phyloP scores from a whole-genome alignment of 2,329 filamentous ascomycete genomes.

The Pyrenophora tritici-repentis region DNA sequence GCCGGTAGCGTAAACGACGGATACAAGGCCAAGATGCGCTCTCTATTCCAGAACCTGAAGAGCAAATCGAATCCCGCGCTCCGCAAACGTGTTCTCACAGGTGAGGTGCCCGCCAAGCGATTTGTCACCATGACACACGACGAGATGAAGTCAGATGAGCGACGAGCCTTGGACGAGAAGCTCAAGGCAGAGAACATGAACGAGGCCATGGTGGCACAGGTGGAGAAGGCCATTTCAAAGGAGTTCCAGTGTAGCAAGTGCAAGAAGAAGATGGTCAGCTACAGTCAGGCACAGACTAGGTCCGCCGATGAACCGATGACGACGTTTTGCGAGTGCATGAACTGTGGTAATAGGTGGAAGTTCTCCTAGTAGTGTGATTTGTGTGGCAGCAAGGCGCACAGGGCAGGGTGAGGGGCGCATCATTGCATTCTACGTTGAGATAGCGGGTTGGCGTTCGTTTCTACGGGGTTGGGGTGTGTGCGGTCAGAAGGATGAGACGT shows the following conservation, averaged over 20 bases:
- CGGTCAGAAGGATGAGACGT: too few relatives aligned
- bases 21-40: conserved; percentile 89
- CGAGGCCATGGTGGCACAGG: conserved; percentile 92
- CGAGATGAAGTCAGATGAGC: conserved; percentile 86
- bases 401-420: too few relatives aligned
- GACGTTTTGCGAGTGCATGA: conserved; percentile 60
- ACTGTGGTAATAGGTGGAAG: conserved; percentile 59
- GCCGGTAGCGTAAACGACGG: conserved; percentile 72
- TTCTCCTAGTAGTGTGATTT: conserved; percentile 32
- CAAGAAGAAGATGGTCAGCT: conserved; percentile 90
- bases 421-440: too few relatives aligned
- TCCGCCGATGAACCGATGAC: conserved; percentile 88
- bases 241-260: conserved; percentile 90
- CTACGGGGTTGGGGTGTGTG: too few relatives aligned
- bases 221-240: conserved; percentile 86
- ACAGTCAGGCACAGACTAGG: conserved; percentile 93
- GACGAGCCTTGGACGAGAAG: conserved; percentile 73
- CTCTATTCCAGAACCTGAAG: conserved; percentile 93
- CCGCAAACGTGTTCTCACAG: conserved; percentile 73
- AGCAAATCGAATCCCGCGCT: conserved; percentile 83
- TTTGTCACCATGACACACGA: conserved; percentile 89
- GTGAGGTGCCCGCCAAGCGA: conserved; percentile 70
- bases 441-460: too few relatives aligned
- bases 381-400: too few relatives aligned
- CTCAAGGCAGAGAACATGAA: conserved; percentile 94